phyloP scores from a whole-genome alignment of 2,329 filamentous ascomycete genomes.

The Alternaria sp. region DNA sequence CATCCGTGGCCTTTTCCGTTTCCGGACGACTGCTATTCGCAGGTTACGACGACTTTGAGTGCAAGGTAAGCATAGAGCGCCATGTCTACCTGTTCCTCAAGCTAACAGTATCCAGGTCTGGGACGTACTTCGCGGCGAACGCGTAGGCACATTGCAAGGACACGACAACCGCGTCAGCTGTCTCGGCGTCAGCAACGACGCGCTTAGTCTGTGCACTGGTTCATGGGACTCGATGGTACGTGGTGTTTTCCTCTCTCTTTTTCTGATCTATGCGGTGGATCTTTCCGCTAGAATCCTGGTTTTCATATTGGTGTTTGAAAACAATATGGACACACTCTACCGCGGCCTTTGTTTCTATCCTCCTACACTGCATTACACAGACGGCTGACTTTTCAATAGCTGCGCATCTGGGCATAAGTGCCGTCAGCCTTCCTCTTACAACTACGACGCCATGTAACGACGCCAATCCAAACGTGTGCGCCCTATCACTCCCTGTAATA shows the following conservation, averaged over 20 bases:
- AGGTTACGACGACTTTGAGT: slow-evolving; percentile 98
- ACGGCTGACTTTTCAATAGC: slow-evolving; percentile 49
- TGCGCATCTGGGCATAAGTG: slow-evolving; percentile 62
- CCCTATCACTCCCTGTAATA: slow-evolving; percentile 31
- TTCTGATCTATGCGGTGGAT: neutral
- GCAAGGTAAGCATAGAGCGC: slow-evolving; percentile 77
- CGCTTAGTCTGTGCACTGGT: slow-evolving; percentile 98
- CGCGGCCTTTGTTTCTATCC: neutral
- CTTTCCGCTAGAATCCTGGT: neutral
- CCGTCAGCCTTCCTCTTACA: slow-evolving; percentile 21
- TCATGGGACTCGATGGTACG: slow-evolving; percentile 99
- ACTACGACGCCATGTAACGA: slow-evolving; percentile 44
- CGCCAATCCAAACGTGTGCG: slow-evolving; percentile 44
- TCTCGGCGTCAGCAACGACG: slow-evolving; percentile 97
- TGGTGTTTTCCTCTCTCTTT: slow-evolving; percentile 33
- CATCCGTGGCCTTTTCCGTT: slow-evolving; percentile 96
- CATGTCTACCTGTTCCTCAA: slow-evolving; percentile 48
- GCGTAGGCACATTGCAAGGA: slow-evolving; percentile 94
- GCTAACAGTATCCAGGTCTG: slow-evolving; percentile 74
- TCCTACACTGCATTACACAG: slow-evolving; percentile 2
- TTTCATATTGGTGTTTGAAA: neutral
- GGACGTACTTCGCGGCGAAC: slow-evolving; percentile 96
- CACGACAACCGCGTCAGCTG: slow-evolving; percentile 99
- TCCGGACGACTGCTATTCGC: slow-evolving; percentile 95
- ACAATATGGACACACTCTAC: neutral